Base-by-base conservation (phyloP, 1,284 basidiomycete genomes). In the Cutaneotrichosporon cavernicola region DNA sequence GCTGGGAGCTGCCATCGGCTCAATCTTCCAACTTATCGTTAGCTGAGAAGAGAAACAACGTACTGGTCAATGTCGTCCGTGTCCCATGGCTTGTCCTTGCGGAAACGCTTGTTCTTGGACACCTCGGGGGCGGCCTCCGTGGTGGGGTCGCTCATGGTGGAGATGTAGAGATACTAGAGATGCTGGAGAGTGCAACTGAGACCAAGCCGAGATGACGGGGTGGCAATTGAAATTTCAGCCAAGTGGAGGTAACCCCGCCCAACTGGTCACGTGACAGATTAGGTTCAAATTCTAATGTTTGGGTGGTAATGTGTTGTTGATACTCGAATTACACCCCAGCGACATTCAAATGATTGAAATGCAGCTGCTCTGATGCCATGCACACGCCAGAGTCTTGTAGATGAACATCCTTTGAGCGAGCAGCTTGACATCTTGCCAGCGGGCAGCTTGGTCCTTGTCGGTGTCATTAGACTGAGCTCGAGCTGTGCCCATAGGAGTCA, bases 11-110 rank as follows among this genome's bases (percentile, higher is more conserved):
- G 84, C 81, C 81, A 98, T 96, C 18, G 87, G 80, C 22, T 94
- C 89, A 50, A 97, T 83, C 81, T 91, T 92, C 96, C 96, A 97
- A 89, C 92, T 70, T 60, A n/a, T 13, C 0, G 38, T 21, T 7
- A 49, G 7, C 90, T 88, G 31, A 13, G 16, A 7, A 7, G 21
- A 5, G 16, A 10, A 4, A 13, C 1, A 21, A 40, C 34, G 18
- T 80, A 95, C 90, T 98, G 96, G 84, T 99, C 92, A 80, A 98
- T 93, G 73, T 97, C 93, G 77, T 98, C 95, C 55, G 94, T 97
- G 80, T 99, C 96, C 97, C 96, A 99, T 73, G 92, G 92, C 82
- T 96, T 96, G 14, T 95, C 92, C 79, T 95, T 95, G 70, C 92
- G 85, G 79, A 92, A 89, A 56, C 86, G 83, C 82, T 92, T 94